Conservation (phyloP, 2,329 filamentous ascomycete genomes). For the Bipolaris zeicola region DNA sequence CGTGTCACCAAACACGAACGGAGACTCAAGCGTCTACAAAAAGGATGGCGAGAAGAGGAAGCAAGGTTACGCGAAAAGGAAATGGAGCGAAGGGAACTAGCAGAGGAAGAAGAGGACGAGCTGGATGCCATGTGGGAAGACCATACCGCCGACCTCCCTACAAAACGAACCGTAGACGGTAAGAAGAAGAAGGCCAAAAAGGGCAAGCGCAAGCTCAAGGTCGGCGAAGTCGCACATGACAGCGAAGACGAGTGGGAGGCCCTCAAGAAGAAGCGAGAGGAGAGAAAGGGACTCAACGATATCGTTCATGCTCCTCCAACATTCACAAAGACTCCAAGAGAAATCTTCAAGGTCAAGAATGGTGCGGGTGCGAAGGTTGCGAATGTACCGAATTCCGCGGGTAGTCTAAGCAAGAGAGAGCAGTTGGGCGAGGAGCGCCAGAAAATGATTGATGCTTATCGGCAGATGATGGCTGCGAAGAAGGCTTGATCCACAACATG, state of each 20-base stretch:
- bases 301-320: conserved; percentile 78
- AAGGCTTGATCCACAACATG: conserved; percentile 9
- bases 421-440: conserved; percentile 72
- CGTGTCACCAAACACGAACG: conserved; percentile 79
- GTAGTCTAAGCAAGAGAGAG: conserved; percentile 73
- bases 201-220: conserved; percentile 58
- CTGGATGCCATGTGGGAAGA: conserved; percentile 68
- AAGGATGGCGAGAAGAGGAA: conserved; percentile 63
- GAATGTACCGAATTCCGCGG: conserved; percentile 70
- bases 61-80: conserved; percentile 70
- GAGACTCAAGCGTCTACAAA: conserved; percentile 68
- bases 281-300: conserved; percentile 62
- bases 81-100: conserved; percentile 75
- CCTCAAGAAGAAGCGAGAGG: conserved; percentile 62
- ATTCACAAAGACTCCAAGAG: conserved; percentile 65
- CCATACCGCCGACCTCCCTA: conserved; percentile 66
- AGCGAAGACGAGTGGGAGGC: conserved; percentile 80
- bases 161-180: conserved; percentile 50
- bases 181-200: conserved; percentile 57
- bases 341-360: conserved; percentile 68
- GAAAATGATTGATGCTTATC: conserved; percentile 75
- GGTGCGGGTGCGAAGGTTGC: conserved; percentile 70
- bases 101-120: conserved; percentile 65
- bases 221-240: conserved; percentile 58
- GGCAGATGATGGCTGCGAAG: conserved; percentile 65